phyloP scores from a whole-genome alignment of 1,284 basidiomycete genomes.

The Cronartium quercuum region DNA sequence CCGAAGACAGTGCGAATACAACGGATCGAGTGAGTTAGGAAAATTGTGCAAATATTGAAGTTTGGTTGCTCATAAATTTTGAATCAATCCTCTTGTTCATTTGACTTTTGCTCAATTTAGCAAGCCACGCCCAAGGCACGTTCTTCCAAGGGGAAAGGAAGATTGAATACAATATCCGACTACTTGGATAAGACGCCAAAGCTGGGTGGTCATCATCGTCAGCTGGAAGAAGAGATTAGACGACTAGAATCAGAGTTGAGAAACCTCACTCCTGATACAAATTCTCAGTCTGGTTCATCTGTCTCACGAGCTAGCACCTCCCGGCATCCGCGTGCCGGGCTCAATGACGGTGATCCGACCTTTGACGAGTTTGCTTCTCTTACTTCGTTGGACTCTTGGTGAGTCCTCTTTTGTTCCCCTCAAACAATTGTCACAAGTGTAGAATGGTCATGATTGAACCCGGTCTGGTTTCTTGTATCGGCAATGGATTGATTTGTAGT shows the following conservation, averaged over 20 bases:
- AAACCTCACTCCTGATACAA: background rate
- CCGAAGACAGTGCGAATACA: too few relatives aligned
- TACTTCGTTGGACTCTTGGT: conserved; percentile 10
- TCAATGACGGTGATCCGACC: background rate
- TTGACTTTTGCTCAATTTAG: background rate
- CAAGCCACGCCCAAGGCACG: conserved; percentile 21
- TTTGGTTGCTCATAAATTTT: background rate
- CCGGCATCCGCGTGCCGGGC: background rate
- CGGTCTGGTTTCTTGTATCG: background rate
- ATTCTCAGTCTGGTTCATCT: background rate
- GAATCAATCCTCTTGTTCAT: background rate
- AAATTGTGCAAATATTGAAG: background rate
- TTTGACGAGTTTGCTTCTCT: background rate
- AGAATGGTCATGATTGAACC: background rate
- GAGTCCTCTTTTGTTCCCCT: background rate
- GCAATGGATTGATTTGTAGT: background rate
- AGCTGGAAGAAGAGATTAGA: conserved; percentile 17
- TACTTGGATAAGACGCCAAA: background rate
- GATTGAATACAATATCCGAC: too few relatives aligned
- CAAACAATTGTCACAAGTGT: background rate
- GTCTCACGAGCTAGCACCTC: background rate
- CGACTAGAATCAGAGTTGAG: conserved; percentile 10
- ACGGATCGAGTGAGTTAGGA: too few relatives aligned
- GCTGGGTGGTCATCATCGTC: background rate
- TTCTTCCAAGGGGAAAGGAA: background rate